phyloP scores from a whole-genome alignment of 2,329 filamentous ascomycete species.

The Penicillium capsulatum region DNA sequence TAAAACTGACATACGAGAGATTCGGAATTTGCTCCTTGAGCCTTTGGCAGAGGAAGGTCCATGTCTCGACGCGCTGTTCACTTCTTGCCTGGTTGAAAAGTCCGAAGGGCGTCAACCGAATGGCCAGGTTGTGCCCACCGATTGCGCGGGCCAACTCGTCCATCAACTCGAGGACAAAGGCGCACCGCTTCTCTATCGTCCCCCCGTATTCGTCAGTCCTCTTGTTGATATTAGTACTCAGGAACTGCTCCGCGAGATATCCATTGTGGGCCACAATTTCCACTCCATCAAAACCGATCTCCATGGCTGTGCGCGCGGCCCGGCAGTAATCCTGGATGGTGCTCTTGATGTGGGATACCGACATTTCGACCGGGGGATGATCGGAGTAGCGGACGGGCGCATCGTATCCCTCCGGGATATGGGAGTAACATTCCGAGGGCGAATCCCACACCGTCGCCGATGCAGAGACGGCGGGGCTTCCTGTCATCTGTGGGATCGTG shows the following conservation, averaged over 20 bases:
- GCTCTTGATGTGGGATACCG: slow-evolving; percentile 38
- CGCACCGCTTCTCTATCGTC: slow-evolving; percentile 47
- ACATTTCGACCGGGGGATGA: slow-evolving; percentile 33
- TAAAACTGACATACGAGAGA: slow-evolving; percentile 53
- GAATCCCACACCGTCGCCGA: too few species aligned
- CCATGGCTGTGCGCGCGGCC: slow-evolving; percentile 42
- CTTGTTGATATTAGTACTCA: slow-evolving; percentile 55
- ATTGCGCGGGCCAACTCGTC: slow-evolving; percentile 47
- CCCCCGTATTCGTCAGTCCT: slow-evolving; percentile 50
- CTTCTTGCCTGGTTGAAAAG: slow-evolving; percentile 52
- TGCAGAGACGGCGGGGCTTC: too few species aligned
- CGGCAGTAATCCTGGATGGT: slow-evolving; percentile 37
- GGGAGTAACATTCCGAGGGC: too few species aligned
- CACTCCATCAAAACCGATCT: slow-evolving; percentile 51
- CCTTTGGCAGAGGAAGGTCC: slow-evolving; percentile 48
- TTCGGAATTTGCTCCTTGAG: slow-evolving; percentile 45
- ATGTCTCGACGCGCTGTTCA: slow-evolving; percentile 52
- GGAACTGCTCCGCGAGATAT: slow-evolving; percentile 64
- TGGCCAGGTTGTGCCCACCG: slow-evolving; percentile 48
- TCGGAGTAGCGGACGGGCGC: slow-evolving; percentile 18
- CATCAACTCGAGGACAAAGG: slow-evolving; percentile 52
- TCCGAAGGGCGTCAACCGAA: slow-evolving; percentile 59
- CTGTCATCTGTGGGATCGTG: slow-evolving; percentile 28
- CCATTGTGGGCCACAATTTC: slow-evolving; percentile 51
- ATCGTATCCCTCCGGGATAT: too few species aligned